Evolutionary conservation across 1,284 basidiomycete genomes (phyloP).

Genomic region (Sparassis latifolia): DNA sequence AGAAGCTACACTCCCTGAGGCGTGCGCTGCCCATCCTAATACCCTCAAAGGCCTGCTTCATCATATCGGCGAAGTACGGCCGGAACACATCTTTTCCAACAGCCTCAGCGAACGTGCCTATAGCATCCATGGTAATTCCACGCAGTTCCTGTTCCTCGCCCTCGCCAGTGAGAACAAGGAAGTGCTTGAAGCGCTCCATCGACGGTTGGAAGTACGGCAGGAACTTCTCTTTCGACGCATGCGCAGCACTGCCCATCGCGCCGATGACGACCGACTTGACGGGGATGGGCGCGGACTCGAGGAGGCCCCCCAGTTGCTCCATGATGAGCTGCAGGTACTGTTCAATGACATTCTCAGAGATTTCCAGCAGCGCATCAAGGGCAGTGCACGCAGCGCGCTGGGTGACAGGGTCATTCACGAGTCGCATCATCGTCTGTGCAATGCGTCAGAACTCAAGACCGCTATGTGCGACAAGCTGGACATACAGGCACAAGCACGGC

Average conservation of each 20-base stretch:
- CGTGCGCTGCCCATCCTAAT: slow-evolving; percentile 84
- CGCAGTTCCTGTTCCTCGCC: slow-evolving; percentile 92
- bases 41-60: slow-evolving; percentile 93
- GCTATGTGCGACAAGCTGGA: slow-evolving; percentile 22
- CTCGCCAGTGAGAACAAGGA: slow-evolving; percentile 78
- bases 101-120: slow-evolving; percentile 97
- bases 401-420: slow-evolving; percentile 85
- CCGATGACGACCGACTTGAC: slow-evolving; percentile 97
- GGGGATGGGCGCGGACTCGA: slow-evolving; percentile 79
- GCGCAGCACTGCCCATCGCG: slow-evolving; percentile 96
- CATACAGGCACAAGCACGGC: slow-evolving; percentile 77
- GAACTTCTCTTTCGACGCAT: slow-evolving; percentile 94
- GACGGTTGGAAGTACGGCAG: slow-evolving; percentile 93
- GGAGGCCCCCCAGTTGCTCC: slow-evolving; percentile 87
- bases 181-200: slow-evolving; percentile 85
- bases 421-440: slow-evolving; percentile 74
- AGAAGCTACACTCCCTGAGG: slow-evolving; percentile 93
- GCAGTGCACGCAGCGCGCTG: slow-evolving; percentile 94
- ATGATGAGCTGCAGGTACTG: slow-evolving; percentile 94
- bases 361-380: slow-evolving; percentile 94
- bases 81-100: slow-evolving; percentile 93
- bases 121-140: slow-evolving; percentile 97
- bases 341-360: slow-evolving; percentile 86
- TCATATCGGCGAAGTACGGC: slow-evolving; percentile 93
- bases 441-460: not conserved